These are phyloP conservation scores for Aureobasidium sp. DNA, from an alignment of 2,329 filamentous ascomycete species.

Conservation along the genomic window DNA sequence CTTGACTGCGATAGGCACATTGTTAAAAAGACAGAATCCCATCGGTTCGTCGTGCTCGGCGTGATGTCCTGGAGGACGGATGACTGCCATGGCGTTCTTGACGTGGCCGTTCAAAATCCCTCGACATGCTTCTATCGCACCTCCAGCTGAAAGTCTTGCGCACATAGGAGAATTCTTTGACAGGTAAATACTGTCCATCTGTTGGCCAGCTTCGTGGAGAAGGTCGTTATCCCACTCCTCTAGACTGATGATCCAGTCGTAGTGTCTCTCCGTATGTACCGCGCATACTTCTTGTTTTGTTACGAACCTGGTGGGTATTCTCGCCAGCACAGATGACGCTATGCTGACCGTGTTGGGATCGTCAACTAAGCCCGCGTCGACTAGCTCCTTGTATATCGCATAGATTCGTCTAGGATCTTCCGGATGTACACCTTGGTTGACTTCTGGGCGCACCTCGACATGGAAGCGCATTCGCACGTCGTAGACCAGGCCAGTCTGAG, in stretches of 20 bases:
- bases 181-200: slow-evolving; percentile 37
- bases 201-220: slow-evolving; percentile 51
- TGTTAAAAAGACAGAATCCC: slow-evolving; percentile 97
- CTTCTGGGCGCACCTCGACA: slow-evolving; percentile 54
- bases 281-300: slow-evolving; percentile 70
- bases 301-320: slow-evolving; percentile 72
- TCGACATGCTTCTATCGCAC: slow-evolving; percentile 91
- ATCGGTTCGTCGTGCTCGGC: slow-evolving; percentile 79
- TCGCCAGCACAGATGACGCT: slow-evolving; percentile 46
- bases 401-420: slow-evolving; percentile 91
- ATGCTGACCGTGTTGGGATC: slow-evolving; percentile 43
- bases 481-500: slow-evolving; percentile 51
- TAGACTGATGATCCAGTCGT: slow-evolving; percentile 55
- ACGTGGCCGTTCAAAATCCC: slow-evolving; percentile 76
- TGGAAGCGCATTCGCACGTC: slow-evolving; percentile 95
- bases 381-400: slow-evolving; percentile 85
- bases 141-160: slow-evolving; percentile 76
- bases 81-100: slow-evolving; percentile 92
- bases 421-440: slow-evolving; percentile 67
- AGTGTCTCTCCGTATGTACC: slow-evolving; percentile 72
- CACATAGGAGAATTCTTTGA: slow-evolving; percentile 46
- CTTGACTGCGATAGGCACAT: slow-evolving; percentile 85
- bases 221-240: slow-evolving; percentile 41
- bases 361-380: slow-evolving; percentile 69
- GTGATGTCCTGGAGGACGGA: slow-evolving; percentile 90